Conservation (phyloP, 305 asterid genomes). For the Solanum aculeatissimum region DNA sequence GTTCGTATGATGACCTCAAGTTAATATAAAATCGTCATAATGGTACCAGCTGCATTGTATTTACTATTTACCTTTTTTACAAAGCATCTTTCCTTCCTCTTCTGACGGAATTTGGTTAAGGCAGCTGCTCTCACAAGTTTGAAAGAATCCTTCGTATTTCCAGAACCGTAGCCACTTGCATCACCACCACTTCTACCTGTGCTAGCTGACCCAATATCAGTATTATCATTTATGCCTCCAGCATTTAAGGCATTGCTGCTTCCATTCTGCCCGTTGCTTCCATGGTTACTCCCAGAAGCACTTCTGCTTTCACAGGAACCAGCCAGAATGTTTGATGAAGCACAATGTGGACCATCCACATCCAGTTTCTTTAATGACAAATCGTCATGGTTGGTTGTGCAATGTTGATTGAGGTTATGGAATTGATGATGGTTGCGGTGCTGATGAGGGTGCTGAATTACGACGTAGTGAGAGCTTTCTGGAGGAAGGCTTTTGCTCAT, state of each 20-base stretch:
- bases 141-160: slow-evolving; percentile 32
- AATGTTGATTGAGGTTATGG: too few species aligned
- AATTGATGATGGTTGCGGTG: too few species aligned
- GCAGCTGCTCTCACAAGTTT: slow-evolving; percentile 55
- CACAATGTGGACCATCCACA: too few species aligned
- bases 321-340: too few species aligned
- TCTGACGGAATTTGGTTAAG: slow-evolving; percentile 59
- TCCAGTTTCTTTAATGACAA: too few species aligned
- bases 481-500: neutral
- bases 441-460: too few species aligned
- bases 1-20: too few species aligned
- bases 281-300: slow-evolving; percentile 59
- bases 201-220: slow-evolving; percentile 39
- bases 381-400: too few species aligned
- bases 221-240: slow-evolving; percentile 21
- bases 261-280: slow-evolving; percentile 44
- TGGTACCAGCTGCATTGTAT: neutral
- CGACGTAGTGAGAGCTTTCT: too few species aligned
- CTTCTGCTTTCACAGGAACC: slow-evolving; percentile 14
- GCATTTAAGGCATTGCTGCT: slow-evolving; percentile 20
- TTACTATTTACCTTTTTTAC: slow-evolving; percentile 8
- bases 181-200: slow-evolving; percentile 41
- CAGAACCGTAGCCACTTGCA: slow-evolving; percentile 49
- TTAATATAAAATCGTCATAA: neutral
- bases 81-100: slow-evolving; percentile 36